Base-by-base conservation (phyloP, 345 rosid genomes). In the Tarenaya hassleriana region DNA sequence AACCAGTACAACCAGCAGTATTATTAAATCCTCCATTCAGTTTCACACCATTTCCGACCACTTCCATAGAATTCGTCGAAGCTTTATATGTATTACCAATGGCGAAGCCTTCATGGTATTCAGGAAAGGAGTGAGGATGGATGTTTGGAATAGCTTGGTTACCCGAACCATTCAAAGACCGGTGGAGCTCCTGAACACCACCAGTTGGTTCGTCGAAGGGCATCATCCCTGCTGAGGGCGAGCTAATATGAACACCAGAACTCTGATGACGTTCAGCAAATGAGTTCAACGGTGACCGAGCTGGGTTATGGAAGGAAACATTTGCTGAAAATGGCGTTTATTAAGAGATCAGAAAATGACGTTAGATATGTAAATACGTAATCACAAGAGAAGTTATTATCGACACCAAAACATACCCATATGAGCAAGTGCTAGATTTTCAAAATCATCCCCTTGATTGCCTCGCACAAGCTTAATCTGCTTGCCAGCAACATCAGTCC, bases 61-160 rank as follows among this genome's bases (percentile, higher is more conserved):
- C 75, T 45, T 62, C 74, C 44, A 68, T 51, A 51, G 68, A 60
- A 46, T 74, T 53, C 24, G 67, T 61, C 18, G 77, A 64, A 50
- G 86, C 58, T 55, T 74, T 81, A 60, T 69, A 71, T 34, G 73
- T 69, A 75, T 70, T 61, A 37, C 77, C 85, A 63, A 61, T 71
- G 52, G 70, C 65, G 50, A 80, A 61, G 71, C 62, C 64, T 64
- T 83, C 90, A 53, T 63, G 70, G 71, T 81, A 75, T 34, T 91
- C 94, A 7, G 95, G 88, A 16, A 84, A 64, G 17, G 96, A 82
- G 73, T 71, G 87, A 63, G 86, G 88, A 76, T 75, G 86, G 57
- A 85, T 71, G 69, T 62, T 72, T 32, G 72, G 75, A 34, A 72
- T 19, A 54, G 72, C 62, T 52, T 69, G 90, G 48, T 58, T 68